A percentile compares a stretch with the other conserved stretches of the same genome.
Conservation (phyloP, 176 grass and related monocot genomes). For the Rhynchospora tenuis region DNA sequence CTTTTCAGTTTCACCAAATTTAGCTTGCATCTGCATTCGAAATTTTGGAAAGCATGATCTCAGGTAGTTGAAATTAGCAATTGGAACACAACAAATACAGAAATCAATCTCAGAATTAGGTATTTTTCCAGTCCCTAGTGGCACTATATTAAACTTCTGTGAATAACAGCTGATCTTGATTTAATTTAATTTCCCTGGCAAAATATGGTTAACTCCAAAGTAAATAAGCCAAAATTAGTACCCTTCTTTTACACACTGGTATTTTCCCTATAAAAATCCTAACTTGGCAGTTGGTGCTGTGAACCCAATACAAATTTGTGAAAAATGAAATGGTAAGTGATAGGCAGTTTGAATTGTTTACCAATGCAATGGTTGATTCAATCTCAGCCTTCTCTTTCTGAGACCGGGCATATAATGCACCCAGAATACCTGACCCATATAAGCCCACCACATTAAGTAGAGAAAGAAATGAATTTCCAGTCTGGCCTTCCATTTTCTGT, state of each 20-base stretch:
- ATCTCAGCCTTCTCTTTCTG: constrained; percentile 67
- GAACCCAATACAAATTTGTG: not conserved
- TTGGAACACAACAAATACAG: not conserved
- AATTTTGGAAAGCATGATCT: constrained; percentile 9
- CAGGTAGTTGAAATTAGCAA: not conserved
- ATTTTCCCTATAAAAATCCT: not conserved
- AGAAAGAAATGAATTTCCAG: constrained; percentile 47
- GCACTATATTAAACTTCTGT: not conserved
- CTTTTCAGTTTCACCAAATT: constrained; percentile 73
- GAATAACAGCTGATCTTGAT: not conserved
- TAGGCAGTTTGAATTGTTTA: constrained; percentile 55
- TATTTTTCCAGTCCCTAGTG: not conserved
- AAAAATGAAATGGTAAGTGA: constrained; percentile 16
- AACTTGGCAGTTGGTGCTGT: not conserved
- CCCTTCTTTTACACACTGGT: not conserved
- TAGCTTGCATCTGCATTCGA: constrained; percentile 61
- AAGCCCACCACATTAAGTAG: constrained; percentile 58
- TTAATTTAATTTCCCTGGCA: not conserved
- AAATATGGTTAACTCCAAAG: not conserved
- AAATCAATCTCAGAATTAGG: not conserved
- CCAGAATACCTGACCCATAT: constrained; percentile 69
- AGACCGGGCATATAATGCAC: constrained; percentile 76
- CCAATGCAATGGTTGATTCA: constrained; percentile 68
- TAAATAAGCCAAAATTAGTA: not conserved
- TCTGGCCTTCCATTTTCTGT: constrained; percentile 35